phyloP scores from a whole-genome alignment of 176 grass and related monocot species.

The Bolboschoenus planiculmis region DNA sequence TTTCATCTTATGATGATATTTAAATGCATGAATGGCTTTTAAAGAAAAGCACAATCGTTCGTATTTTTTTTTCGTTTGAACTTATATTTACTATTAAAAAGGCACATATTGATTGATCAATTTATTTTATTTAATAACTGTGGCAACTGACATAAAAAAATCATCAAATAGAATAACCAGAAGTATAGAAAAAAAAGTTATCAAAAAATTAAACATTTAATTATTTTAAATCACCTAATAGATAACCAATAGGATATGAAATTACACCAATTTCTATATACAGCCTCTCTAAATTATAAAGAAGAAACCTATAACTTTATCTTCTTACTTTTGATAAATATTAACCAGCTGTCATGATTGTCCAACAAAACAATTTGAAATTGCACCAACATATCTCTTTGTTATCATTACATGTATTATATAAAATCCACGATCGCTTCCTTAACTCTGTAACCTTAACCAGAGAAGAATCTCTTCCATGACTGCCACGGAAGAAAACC shows the following conservation, averaged over 20 bases:
- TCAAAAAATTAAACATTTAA: too few species aligned
- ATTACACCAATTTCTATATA: background rate
- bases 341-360: background rate
- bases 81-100: too few species aligned
- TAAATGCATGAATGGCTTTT: too few species aligned
- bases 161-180: too few species aligned
- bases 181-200: too few species aligned
- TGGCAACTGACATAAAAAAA: too few species aligned
- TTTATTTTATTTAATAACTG: too few species aligned
- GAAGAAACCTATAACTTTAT: background rate
- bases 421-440: background rate
- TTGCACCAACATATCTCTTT: background rate
- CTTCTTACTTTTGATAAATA: background rate
- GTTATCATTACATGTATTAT: background rate
- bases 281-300: background rate
- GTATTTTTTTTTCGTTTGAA: too few species aligned
- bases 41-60: too few species aligned
- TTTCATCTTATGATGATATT: too few species aligned
- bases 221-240: too few species aligned
- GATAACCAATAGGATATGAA: background rate
- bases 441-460: slow-evolving; percentile 19
- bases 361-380: background rate
- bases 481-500: slow-evolving; percentile 97
- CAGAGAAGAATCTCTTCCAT: slow-evolving; percentile 85
- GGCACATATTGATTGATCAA: too few species aligned